Base-by-base conservation (phyloP, 1,284 basidiomycete species). In the Uromyces viciae-fabae region DNA sequence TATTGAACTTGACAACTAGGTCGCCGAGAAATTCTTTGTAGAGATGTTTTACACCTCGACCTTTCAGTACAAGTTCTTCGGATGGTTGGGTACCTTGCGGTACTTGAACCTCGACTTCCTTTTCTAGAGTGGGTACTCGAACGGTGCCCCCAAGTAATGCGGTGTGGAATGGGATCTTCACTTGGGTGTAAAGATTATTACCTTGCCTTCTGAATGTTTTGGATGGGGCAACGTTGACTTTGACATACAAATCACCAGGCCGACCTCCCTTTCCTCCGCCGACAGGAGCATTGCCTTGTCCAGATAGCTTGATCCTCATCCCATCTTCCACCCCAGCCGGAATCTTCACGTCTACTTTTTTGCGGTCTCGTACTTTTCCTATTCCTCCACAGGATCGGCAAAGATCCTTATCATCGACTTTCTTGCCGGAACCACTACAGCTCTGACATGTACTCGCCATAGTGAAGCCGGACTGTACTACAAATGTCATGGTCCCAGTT, bases 31-130 rank as follows among this genome's bases (percentile, higher is more conserved):
- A 87, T 33, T 84, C 82, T 81, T 83, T 83, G 82, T 84, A 83
- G 60, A 84, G 84, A 90, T 91, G 83, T 90, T 89, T 75, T 62
- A 98, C 91, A 54, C 97, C 97, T 81, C 94, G 91, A 43, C 92
- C 92, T 87, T 93, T 93, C 84, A 99, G 87, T 19, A 98, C 92
- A 90, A 97, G 96, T 87, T 98, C 95, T 87, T 99, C 94, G 25
- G 95, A 95, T 84, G 93, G 94, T 87, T 99, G 96, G 2, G 97
- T 98, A 64, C 97, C 96, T 46, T 90, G 89, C 66, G 95, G 94
- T 71, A 99, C 91, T 82, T 94, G 92, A 71, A 99, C 94, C 82
- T 98, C 95, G 11, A 98, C 95, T 77, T 97, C 94, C 58, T 95
- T 94, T 83, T 99, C 95, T 38, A 99, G 88, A 33, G 97, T 99